Conservation (phyloP, 257 asterid species). For the Cruciata laevipes region DNA sequence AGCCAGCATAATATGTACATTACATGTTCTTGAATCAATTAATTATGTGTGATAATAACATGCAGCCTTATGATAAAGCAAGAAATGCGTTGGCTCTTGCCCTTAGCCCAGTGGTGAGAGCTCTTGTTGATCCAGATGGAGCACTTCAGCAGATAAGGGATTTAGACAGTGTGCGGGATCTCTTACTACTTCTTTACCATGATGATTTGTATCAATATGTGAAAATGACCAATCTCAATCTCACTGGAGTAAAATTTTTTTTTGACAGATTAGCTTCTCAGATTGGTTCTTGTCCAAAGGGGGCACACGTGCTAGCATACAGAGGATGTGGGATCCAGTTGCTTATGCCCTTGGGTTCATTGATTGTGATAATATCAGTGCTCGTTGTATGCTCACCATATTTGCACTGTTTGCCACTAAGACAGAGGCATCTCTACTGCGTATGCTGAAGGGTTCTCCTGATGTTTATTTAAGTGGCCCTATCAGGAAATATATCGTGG, state of each 20-base stretch:
- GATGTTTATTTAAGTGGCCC: constrained; percentile 97
- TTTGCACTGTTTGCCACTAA: constrained; percentile 93
- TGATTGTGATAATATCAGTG: constrained; percentile 95
- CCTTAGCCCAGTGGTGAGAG: constrained; percentile 98
- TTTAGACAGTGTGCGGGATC: constrained; percentile 62
- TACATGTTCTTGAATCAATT: neutral
- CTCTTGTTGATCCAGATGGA: constrained; percentile 96
- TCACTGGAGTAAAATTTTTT: constrained; percentile 16
- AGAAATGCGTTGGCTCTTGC: constrained; percentile 97
- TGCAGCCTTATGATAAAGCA: constrained; percentile 86
- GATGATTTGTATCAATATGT: neutral
- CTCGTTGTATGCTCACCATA: constrained; percentile 99
- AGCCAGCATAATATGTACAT: neutral
- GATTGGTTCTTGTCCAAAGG: constrained; percentile 98
- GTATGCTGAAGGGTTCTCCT: constrained; percentile 99
- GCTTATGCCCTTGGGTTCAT: constrained; percentile 99
- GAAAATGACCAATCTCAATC: neutral
- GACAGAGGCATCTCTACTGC: constrained; percentile 96
- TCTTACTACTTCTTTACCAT: constrained; percentile 6
- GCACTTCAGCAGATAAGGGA: constrained; percentile 73
- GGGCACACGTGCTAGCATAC: constrained; percentile 88
- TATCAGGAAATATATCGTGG: constrained; percentile 66
- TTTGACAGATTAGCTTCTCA: constrained; percentile 81
- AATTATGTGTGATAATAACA: constrained; percentile 18
- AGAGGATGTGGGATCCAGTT: constrained; percentile 99